Base-by-base conservation (phyloP, 208 protist species). In the Leishmania mexicana region DNA sequence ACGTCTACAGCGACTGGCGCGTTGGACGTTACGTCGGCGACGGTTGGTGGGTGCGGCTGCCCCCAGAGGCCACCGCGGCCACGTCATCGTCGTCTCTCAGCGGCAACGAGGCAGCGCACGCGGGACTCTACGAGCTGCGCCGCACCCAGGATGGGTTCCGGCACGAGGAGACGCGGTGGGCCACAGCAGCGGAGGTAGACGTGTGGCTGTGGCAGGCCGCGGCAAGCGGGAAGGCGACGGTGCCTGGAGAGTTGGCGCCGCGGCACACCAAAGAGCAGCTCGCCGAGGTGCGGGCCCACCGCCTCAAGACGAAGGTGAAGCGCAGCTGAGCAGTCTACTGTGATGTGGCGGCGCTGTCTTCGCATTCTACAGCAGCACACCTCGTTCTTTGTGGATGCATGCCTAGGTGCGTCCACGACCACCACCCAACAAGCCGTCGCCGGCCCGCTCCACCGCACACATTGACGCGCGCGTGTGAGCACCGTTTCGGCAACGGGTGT, bases 1-100 rank as follows among this genome's bases (percentile, higher is more conserved):
- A 86, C 62, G 54, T 81, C 49, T 81, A 78, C 53, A 73, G 60
- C 73, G 82, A 88, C 60, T 60, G 68, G 24, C 79, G 86, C 49
- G 53, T 96, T 1, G 93, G 93, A 13, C 89, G 91, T 53, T 72
- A 85, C 60, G 60, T 94, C 21, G 89, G 89, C 13, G 87, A 92
- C 21, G 87, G 86, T 49, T 96, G 93, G 93, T 96, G 93, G 91
- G 89, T 94, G 68, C 87, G 84, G 57, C 67, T 92, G 72, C 87
- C 89, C 15, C 65, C 85, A 28, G 51, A 70, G 73, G 72, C 57
- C 74, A 67, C 45, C 45, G 53, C 67, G 2, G 21, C 67, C 67
- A 38, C 67, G 10, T 73, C 67, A 28, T 73, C 67, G 40, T n/a
- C 40, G 40, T n/a, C 67, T 49, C 15, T 24, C 67, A 73, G 35